phyloP scores from a whole-genome alignment of 1,139 yeast genomes.

The Suhomyces anneliseae region DNA sequence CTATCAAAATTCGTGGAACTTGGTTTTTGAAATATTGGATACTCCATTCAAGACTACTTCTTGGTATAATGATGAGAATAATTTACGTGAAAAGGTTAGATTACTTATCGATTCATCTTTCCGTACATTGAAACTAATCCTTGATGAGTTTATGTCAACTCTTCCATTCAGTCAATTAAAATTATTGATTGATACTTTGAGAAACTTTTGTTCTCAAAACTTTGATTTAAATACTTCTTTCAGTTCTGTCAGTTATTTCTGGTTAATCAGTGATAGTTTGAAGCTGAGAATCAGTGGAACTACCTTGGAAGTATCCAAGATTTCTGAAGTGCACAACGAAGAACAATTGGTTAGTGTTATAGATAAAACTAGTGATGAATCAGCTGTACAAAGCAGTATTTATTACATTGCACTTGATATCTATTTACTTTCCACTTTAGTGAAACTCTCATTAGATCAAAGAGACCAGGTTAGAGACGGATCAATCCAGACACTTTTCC shows the following conservation, averaged over 20 bases:
- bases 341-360: constrained; percentile 15
- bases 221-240: constrained; percentile 83
- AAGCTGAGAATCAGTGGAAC: constrained; percentile 26
- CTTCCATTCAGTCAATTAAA: constrained; percentile 65
- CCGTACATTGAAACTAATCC: constrained; percentile 75
- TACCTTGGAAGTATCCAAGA: neutral
- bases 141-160: constrained; percentile 77
- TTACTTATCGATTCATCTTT: constrained; percentile 64
- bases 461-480: constrained; percentile 87
- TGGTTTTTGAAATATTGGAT: constrained; percentile 66
- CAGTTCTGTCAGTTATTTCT: constrained; percentile 86
- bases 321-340: constrained; percentile 13
- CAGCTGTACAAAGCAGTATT: constrained; percentile 13
- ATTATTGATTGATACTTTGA: constrained; percentile 67
- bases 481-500: constrained; percentile 81
- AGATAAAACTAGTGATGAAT: constrained; percentile 2
- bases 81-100: constrained; percentile 42
- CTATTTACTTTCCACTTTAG: constrained; percentile 59
- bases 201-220: constrained; percentile 67
- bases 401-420: constrained; percentile 53
- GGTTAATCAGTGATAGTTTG: constrained; percentile 83
- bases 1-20: constrained; percentile 63
- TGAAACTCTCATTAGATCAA: constrained; percentile 60
- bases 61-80: constrained; percentile 23
- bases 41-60: constrained; percentile 54